phyloP scores from a whole-genome alignment of 257 asterid genomes.

The Fraxinus cuspidata region DNA sequence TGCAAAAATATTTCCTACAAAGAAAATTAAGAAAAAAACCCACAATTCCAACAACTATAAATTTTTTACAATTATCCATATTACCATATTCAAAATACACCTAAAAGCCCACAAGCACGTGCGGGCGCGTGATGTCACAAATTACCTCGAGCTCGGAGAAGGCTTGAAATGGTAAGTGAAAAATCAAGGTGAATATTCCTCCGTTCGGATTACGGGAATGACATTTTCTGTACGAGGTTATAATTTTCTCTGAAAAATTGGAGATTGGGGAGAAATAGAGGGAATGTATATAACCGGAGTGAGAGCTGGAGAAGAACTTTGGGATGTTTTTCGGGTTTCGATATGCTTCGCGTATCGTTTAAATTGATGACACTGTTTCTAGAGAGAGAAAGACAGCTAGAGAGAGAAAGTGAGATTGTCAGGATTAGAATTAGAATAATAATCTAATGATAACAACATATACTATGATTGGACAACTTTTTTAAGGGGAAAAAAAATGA shows the following conservation, averaged over 20 bases:
- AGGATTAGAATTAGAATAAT: too few species aligned
- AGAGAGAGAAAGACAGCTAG: conserved; percentile 28
- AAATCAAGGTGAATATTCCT: conserved; percentile 22
- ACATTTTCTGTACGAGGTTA: conserved; percentile 12
- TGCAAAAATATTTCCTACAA: conserved; percentile 16
- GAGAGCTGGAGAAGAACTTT: conserved; percentile 31
- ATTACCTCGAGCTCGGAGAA: conserved; percentile 30
- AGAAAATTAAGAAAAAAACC: not conserved
- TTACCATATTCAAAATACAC: not conserved
- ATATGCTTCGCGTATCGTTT: conserved; percentile 29
- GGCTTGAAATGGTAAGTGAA: not conserved
- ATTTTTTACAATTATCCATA: not conserved
- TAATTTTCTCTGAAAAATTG: conserved; percentile 23
- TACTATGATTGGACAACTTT: conserved; percentile 1
- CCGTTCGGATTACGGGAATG: conserved; percentile 9
- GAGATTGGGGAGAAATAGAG: conserved; percentile 25
- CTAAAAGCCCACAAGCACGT: not conserved
- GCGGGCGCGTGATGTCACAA: conserved; percentile 22
- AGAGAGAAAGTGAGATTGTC: not conserved
- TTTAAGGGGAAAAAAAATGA: not conserved
- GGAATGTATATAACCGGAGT: conserved; percentile 21
- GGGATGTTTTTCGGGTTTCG: not conserved
- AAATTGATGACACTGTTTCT: conserved; percentile 23
- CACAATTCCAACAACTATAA: not conserved
- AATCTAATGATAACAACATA: not conserved